Percentiles rank a stretch among this genome's conserved stretches.
Evolutionary conservation across 2,329 filamentous ascomycete species (phyloP).

Genomic region (Aspergillus sp.): DNA sequence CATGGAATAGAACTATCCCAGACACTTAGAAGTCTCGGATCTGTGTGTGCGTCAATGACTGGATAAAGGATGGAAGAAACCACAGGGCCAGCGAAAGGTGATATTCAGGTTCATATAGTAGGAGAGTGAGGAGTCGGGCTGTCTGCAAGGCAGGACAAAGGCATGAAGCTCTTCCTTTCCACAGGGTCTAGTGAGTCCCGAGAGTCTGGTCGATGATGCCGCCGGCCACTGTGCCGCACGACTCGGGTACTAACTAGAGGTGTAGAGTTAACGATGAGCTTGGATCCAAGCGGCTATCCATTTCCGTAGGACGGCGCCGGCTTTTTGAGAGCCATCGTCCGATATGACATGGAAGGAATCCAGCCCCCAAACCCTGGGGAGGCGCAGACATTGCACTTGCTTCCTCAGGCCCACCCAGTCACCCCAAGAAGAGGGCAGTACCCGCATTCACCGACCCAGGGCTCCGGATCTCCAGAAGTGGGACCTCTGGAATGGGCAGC

Average conservation of each 20-base stretch:
- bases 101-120: constrained; percentile 25
- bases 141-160: constrained; percentile 34
- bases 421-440: constrained; percentile 16
- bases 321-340: constrained; percentile 14
- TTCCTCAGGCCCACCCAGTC: constrained; percentile 21
- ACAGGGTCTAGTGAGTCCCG: constrained; percentile 33
- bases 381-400: constrained; percentile 29
- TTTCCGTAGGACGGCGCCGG: constrained; percentile 25
- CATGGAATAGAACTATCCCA: no score
- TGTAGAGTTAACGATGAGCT: constrained; percentile 30
- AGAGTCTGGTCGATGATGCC: constrained; percentile 27
- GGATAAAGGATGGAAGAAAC: constrained; percentile 10
- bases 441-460: constrained; percentile 21
- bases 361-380: constrained; percentile 32
- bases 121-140: constrained; percentile 21
- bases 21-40: no score
- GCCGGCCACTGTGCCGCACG: constrained; percentile 29
- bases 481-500: constrained; percentile 16
- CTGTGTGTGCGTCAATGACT: neutral
- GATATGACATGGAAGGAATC: constrained; percentile 23
- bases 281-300: constrained; percentile 39
- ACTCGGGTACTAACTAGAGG: constrained; percentile 23
- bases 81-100: constrained; percentile 20
- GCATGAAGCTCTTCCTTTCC: constrained; percentile 24
- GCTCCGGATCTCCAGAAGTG: constrained; percentile 22